These are phyloP conservation scores for Diplosphaera chodatii DNA, from an alignment of 139 green algal species.

Conservation along the genomic window DNA sequence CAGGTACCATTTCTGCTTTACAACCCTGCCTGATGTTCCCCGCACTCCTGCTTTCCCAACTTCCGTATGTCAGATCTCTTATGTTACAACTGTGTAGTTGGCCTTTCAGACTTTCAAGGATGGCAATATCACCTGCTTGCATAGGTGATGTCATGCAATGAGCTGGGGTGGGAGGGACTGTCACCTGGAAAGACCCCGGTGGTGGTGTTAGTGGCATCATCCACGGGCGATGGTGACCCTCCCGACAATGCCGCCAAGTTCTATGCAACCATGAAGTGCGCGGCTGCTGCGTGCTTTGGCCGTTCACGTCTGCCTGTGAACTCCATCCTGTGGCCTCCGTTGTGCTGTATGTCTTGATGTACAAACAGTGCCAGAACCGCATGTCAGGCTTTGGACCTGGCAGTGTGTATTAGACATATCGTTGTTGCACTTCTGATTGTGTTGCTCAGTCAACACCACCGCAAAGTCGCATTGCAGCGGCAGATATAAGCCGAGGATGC, in stretches of 20 bases:
- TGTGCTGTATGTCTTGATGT: too few relatives aligned
- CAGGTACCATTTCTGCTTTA: slow-evolving; percentile 17
- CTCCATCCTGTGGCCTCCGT: too few relatives aligned
- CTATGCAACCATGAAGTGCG: slow-evolving; percentile 28
- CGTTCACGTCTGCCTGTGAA: too few relatives aligned
- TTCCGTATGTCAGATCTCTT: neutral
- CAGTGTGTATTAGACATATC: too few relatives aligned
- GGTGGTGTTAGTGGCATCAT: slow-evolving; percentile 53
- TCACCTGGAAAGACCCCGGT: slow-evolving; percentile 25
- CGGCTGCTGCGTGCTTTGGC: too few relatives aligned
- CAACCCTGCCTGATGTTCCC: neutral
- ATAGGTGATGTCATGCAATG: slow-evolving; percentile 63
- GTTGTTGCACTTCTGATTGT: too few relatives aligned
- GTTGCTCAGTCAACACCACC: too few relatives aligned
- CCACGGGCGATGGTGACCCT: slow-evolving; percentile 87
- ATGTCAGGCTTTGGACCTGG: too few relatives aligned
- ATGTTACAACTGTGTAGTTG: neutral
- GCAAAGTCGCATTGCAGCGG: too few relatives aligned
- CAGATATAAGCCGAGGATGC: too few relatives aligned
- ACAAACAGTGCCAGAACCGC: too few relatives aligned
- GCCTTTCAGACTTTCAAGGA: neutral
- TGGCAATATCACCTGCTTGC: neutral
- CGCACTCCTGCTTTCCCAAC: too few relatives aligned
- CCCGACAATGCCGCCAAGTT: slow-evolving; percentile 86
- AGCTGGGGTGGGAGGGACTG: slow-evolving; percentile 63